phyloP scores from a whole-genome alignment of 441 rosid species.

The Breynia disticha region DNA sequence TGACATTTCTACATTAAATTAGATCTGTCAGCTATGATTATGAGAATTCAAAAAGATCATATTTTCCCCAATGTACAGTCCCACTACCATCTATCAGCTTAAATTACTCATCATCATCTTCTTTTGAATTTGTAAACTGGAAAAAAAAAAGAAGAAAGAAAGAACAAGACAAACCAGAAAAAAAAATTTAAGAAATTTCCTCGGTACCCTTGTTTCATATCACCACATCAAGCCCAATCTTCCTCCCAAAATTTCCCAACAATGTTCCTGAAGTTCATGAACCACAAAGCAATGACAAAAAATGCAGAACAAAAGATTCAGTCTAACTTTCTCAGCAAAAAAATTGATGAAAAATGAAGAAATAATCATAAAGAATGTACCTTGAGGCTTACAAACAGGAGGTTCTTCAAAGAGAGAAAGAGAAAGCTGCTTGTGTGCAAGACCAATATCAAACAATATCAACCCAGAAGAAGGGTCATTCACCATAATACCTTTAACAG shows the following conservation, averaged over 20 bases:
- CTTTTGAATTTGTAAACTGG: slow-evolving; percentile 4
- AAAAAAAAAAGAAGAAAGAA: background rate
- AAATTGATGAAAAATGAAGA: background rate
- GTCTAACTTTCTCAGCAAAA: background rate
- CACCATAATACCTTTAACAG: slow-evolving; percentile 68
- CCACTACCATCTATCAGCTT: slow-evolving; percentile 1
- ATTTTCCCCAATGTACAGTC: slow-evolving; percentile 8
- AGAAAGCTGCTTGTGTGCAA: slow-evolving; percentile 83
- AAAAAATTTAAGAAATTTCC: too few relatives aligned
- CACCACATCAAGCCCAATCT: slow-evolving; percentile 36
- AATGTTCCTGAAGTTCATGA: slow-evolving; percentile 20
- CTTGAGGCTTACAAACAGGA: slow-evolving; percentile 65
- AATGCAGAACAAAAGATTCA: background rate
- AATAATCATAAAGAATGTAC: slow-evolving; percentile 4
- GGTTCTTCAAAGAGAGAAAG: slow-evolving; percentile 85
- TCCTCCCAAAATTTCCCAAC: slow-evolving; percentile 34
- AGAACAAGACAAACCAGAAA: background rate
- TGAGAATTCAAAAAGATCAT: slow-evolving; percentile 17
- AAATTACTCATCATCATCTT: background rate
- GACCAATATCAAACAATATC: slow-evolving; percentile 71
- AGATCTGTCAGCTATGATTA: slow-evolving; percentile 11
- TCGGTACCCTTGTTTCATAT: slow-evolving; percentile 25
- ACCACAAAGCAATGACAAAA: background rate
- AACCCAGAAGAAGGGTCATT: slow-evolving; percentile 76
- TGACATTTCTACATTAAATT: too few relatives aligned